These are phyloP conservation scores for Trypanosoma caninum DNA, from an alignment of 208 protist genomes.

Conservation along the genomic window DNA sequence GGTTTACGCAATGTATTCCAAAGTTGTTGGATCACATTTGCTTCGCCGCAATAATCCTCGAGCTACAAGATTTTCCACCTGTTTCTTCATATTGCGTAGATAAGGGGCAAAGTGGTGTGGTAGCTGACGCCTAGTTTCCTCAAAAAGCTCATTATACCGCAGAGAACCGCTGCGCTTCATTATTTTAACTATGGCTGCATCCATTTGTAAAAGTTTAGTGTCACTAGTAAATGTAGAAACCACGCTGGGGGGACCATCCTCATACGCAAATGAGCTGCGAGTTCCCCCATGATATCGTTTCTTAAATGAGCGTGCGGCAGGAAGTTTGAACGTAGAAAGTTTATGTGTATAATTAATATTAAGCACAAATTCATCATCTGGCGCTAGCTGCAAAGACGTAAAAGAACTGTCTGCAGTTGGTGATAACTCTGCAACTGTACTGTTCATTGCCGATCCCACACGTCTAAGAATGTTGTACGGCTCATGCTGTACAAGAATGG, in stretches of 20 bases:
- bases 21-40: slow-evolving; percentile 27
- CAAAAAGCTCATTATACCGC: slow-evolving; percentile 48
- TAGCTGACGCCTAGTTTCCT: slow-evolving; percentile 47
- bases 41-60: slow-evolving; percentile 59
- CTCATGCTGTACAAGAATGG: slow-evolving; percentile 24
- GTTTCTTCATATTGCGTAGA: slow-evolving; percentile 47
- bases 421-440: too few species aligned
- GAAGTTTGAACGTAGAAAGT: slow-evolving; percentile 50
- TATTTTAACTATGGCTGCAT: slow-evolving; percentile 60
- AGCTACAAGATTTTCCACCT: slow-evolving; percentile 62
- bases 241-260: too few species aligned
- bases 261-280: too few species aligned
- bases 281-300: too few species aligned
- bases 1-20: slow-evolving; percentile 59
- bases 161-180: slow-evolving; percentile 65
- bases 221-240: slow-evolving; percentile 14
- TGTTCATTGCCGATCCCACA: slow-evolving; percentile 1
- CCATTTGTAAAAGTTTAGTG: slow-evolving; percentile 40
- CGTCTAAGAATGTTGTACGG: slow-evolving; percentile 26
- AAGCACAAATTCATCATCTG: slow-evolving; percentile 41
- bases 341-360: slow-evolving; percentile 53
- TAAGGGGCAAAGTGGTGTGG: slow-evolving; percentile 47
- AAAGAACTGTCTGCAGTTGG: neutral
- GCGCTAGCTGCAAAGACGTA: slow-evolving; percentile 15
- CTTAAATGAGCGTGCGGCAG: slow-evolving; percentile 23